These are phyloP conservation scores for Zostera marina DNA, from an alignment of 116 monocot species.

Conservation along the genomic window DNA sequence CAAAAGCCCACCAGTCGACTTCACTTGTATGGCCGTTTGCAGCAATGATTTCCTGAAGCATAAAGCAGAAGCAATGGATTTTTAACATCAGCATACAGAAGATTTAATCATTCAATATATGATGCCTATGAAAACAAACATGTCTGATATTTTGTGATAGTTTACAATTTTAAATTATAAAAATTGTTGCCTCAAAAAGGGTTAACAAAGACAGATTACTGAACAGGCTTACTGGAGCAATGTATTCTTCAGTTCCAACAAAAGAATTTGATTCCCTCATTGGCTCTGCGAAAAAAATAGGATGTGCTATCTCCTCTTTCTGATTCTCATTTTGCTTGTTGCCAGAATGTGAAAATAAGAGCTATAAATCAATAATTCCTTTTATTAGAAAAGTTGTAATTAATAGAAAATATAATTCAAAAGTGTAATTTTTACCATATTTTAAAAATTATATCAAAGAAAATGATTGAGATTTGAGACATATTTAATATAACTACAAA, in stretches of 20 bases:
- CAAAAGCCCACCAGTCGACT: slow-evolving; percentile 99
- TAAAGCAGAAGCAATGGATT: neutral
- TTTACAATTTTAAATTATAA: too few species aligned
- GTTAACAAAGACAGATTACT: too few species aligned
- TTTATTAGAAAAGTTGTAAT: too few species aligned
- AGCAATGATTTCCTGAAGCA: slow-evolving; percentile 82
- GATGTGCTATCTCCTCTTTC: slow-evolving; percentile 29
- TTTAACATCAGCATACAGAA: neutral
- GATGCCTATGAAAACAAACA: neutral
- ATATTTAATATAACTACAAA: neutral
- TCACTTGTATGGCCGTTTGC: slow-evolving; percentile 93
- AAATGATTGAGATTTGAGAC: neutral
- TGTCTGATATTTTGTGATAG: too few species aligned
- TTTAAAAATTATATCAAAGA: neutral
- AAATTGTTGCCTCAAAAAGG: too few species aligned
- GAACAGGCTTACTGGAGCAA: slow-evolving; percentile 61
- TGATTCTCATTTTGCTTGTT: slow-evolving; percentile 37
- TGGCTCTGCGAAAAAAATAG: slow-evolving; percentile 89
- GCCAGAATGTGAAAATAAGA: slow-evolving; percentile 35
- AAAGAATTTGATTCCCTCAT: slow-evolving; percentile 97
- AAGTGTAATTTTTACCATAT: too few species aligned
- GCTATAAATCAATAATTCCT: slow-evolving; percentile 19
- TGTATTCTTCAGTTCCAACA: slow-evolving; percentile 98
- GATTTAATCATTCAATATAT: neutral
- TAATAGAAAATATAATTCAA: too few species aligned